Evolutionary conservation across 805 yeast genomes (phyloP).

Genomic region (Metschnikowia koreensis): DNA sequence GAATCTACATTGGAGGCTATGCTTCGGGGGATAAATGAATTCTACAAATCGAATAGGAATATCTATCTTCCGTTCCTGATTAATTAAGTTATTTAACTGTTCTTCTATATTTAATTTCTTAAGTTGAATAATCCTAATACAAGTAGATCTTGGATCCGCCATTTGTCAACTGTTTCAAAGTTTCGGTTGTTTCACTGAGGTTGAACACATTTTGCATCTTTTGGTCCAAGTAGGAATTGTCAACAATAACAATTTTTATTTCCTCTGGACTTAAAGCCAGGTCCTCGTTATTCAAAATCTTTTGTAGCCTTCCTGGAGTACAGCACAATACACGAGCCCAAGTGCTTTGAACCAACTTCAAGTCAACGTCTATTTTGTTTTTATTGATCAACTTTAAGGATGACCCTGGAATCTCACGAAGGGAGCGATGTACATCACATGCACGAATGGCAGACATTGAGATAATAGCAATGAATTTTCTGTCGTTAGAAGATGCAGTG

Average conservation of each 20-base stretch:
- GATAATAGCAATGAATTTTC: constrained; percentile 50
- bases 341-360: constrained; percentile 43
- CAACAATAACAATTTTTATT: constrained; percentile 56
- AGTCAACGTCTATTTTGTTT: constrained; percentile 66
- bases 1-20: constrained; percentile 19
- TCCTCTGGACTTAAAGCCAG: constrained; percentile 40
- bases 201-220: constrained; percentile 65
- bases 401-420: constrained; percentile 46
- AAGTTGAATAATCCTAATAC: constrained; percentile 29
- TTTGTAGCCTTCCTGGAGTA: constrained; percentile 60
- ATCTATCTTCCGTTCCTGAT: constrained; percentile 23
- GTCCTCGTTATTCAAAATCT: constrained; percentile 46
- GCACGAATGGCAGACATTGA: constrained; percentile 83
- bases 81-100: constrained; percentile 1
- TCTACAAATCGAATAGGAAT: constrained; percentile 27
- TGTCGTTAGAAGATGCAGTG: constrained; percentile 22
- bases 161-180: constrained; percentile 41
- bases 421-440: constrained; percentile 76
- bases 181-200: constrained; percentile 42
- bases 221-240: constrained; percentile 57
- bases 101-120: neutral
- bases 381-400: constrained; percentile 73
- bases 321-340: constrained; percentile 53
- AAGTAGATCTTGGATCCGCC: constrained; percentile 51
- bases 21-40: constrained; percentile 24